Evolutionary conservation across 2,329 filamentous ascomycete species (phyloP).

Genomic region (Fusarium annulatum): DNA sequence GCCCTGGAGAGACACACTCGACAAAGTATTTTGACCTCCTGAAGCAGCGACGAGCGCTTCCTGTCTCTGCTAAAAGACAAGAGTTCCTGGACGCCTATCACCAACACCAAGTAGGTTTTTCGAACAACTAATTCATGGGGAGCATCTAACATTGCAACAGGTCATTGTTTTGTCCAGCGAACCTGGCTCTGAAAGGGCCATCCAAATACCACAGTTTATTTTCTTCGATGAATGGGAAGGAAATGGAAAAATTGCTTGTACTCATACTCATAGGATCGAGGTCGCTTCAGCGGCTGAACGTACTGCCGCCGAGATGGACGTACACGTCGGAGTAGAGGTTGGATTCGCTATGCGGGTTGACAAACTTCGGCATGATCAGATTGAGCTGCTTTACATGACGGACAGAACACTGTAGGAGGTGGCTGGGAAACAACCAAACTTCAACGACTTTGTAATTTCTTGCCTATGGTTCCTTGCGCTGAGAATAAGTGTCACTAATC

Average conservation of each 20-base stretch:
- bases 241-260: neutral
- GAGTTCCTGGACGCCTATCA: neutral
- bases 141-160: neutral
- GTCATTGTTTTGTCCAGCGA: neutral
- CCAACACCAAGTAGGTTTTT: neutral
- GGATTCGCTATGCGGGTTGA: too few relatives aligned
- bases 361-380: too few relatives aligned
- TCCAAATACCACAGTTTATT: neutral
- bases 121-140: too few relatives aligned
- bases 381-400: too few relatives aligned
- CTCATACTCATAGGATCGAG: neutral
- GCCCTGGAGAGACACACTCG: neutral
- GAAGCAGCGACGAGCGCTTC: neutral
- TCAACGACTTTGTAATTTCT: too few relatives aligned
- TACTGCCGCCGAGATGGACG: too few relatives aligned
- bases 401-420: too few relatives aligned
- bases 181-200: neutral
- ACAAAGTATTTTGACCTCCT: neutral
- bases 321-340: too few relatives aligned
- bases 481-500: too few relatives aligned
- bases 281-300: too few relatives aligned
- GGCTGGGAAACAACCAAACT: too few relatives aligned
- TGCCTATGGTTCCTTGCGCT: too few relatives aligned
- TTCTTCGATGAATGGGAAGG: neutral
- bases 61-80: neutral